Evolutionary conservation across 2,329 filamentous ascomycete genomes (phyloP).

Genomic region (Claviceps sp.): DNA sequence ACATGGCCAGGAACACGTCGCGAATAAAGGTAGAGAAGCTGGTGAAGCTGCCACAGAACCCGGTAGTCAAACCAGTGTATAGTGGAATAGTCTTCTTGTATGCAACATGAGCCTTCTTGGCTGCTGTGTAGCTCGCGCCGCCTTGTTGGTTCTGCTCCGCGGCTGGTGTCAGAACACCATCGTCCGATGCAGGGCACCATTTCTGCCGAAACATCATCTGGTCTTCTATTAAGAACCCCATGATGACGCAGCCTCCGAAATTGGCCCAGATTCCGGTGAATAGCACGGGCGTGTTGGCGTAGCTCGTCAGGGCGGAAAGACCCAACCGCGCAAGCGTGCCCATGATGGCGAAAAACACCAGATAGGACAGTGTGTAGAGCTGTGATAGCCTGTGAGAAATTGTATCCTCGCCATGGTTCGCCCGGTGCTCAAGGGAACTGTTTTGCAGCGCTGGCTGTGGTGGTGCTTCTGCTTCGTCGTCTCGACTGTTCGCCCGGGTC

Average conservation of each 20-base stretch:
- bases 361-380: slow-evolving; percentile 64
- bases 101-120: slow-evolving; percentile 44
- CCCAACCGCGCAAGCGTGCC: slow-evolving; percentile 77
- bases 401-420: slow-evolving; percentile 2
- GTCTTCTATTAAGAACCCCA: slow-evolving; percentile 80
- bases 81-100: slow-evolving; percentile 78
- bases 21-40: slow-evolving; percentile 79
- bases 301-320: slow-evolving; percentile 64
- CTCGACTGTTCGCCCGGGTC: slow-evolving; percentile 9
- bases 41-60: slow-evolving; percentile 81
- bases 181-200: slow-evolving; percentile 37
- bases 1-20: slow-evolving; percentile 65
- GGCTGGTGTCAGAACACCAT: slow-evolving; percentile 19
- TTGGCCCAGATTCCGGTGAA: slow-evolving; percentile 81
- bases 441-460: slow-evolving; percentile 7
- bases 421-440: background rate
- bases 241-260: slow-evolving; percentile 63
- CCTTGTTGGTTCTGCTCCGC: slow-evolving; percentile 25
- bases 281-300: slow-evolving; percentile 60
- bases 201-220: slow-evolving; percentile 58
- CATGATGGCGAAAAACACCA: slow-evolving; percentile 73
- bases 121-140: slow-evolving; percentile 26
- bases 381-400: slow-evolving; percentile 41
- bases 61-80: slow-evolving; percentile 75
- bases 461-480: slow-evolving; percentile 6